Percentiles rank a stretch among this genome's conserved stretches.
Evolutionary conservation across 2,329 filamentous ascomycete genomes (phyloP).

Genomic region (Zymoseptoria pseudotritici): DNA sequence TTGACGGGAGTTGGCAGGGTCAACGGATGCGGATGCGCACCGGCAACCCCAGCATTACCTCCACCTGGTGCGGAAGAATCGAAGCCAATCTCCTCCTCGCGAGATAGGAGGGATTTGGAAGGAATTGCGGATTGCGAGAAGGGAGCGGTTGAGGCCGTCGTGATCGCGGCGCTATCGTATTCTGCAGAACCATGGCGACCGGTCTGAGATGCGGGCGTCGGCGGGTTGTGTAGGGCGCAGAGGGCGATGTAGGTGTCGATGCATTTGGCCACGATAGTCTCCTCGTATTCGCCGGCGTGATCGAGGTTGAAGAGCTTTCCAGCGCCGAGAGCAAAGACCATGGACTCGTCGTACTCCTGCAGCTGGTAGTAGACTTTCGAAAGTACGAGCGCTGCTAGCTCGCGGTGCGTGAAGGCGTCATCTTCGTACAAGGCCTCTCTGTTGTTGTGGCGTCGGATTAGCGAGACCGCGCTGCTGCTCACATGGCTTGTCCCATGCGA

Average conservation of each 20-base stretch:
- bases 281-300: constrained; percentile 86
- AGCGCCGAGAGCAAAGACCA: constrained; percentile 92
- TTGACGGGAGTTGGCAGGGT: constrained; percentile 68
- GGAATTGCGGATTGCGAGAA: constrained; percentile 91
- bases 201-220: constrained; percentile 28
- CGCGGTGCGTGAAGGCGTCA: constrained; percentile 84
- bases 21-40: constrained; percentile 51
- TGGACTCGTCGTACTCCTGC: constrained; percentile 97
- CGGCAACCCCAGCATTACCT: constrained; percentile 47
- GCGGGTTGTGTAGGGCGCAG: constrained; percentile 53
- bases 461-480: background rate
- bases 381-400: constrained; percentile 86
- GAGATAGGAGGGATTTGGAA: constrained; percentile 89
- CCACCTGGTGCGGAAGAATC: constrained; percentile 50
- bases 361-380: constrained; percentile 99
- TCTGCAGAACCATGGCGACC: constrained; percentile 49
- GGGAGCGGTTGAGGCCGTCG: constrained; percentile 77
- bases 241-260: constrained; percentile 94
- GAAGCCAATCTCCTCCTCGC: constrained; percentile 60
- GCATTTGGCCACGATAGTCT: constrained; percentile 97
- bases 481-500: background rate
- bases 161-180: constrained; percentile 45
- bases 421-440: constrained; percentile 98
- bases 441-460: constrained; percentile 18
- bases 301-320: constrained; percentile 94